phyloP scores from a whole-genome alignment of 2,329 filamentous ascomycete genomes.

The Fusarium sarcochroum region DNA sequence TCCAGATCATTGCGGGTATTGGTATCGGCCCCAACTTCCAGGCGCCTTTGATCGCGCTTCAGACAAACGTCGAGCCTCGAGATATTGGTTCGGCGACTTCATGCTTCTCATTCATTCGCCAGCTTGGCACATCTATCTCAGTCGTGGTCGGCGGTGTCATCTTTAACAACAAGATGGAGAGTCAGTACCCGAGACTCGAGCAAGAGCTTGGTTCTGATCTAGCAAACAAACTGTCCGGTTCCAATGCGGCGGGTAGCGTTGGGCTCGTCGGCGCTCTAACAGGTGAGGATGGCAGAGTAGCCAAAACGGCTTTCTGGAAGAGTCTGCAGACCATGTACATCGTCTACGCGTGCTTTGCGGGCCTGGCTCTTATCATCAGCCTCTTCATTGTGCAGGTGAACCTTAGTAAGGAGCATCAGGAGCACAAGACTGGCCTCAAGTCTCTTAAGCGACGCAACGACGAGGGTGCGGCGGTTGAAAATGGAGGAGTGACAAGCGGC shows the following conservation, averaged over 20 bases:
- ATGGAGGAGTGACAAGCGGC: slow-evolving; percentile 1
- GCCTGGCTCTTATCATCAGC: slow-evolving; percentile 62
- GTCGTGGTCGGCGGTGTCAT: slow-evolving; percentile 83
- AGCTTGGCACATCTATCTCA: slow-evolving; percentile 76
- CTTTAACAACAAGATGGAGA: slow-evolving; percentile 81
- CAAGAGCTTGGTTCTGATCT: slow-evolving; percentile 64
- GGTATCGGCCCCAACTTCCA: slow-evolving; percentile 80
- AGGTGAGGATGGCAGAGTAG: slow-evolving; percentile 58
- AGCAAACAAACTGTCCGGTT: slow-evolving; percentile 68
- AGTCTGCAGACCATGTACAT: slow-evolving; percentile 70
- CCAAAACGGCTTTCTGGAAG: slow-evolving; percentile 63
- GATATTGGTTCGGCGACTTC: slow-evolving; percentile 79
- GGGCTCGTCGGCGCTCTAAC: slow-evolving; percentile 68
- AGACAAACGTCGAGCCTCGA: slow-evolving; percentile 71
- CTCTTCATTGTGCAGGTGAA: slow-evolving; percentile 63
- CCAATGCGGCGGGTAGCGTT: slow-evolving; percentile 72
- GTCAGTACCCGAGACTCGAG: slow-evolving; percentile 63
- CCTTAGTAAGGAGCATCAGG: slow-evolving; percentile 68
- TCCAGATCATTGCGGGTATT: slow-evolving; percentile 73
- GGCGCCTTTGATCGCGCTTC: slow-evolving; percentile 76
- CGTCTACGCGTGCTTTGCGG: slow-evolving; percentile 66
- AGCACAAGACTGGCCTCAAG: slow-evolving; percentile 71
- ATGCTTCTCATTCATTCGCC: slow-evolving; percentile 77
- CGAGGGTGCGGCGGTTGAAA: slow-evolving; percentile 21
- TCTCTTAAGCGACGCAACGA: slow-evolving; percentile 54